These are phyloP conservation scores for Saccharomycopsis babjevae DNA, from an alignment of 805 yeast genomes.

Conservation along the genomic window DNA sequence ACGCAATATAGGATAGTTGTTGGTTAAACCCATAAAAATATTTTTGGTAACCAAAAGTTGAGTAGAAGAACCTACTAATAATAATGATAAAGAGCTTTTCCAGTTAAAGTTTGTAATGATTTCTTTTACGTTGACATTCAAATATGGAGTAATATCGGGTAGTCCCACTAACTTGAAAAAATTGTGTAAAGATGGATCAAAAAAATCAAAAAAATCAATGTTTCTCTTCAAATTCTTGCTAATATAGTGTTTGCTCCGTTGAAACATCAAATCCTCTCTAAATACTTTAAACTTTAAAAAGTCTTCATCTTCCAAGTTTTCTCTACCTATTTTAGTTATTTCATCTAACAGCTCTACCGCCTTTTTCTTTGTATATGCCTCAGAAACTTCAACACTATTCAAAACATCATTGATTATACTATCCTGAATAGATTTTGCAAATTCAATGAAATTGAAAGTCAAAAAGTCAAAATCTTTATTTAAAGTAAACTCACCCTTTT, in stretches of 20 bases:
- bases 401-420: constrained; percentile 58
- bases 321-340: constrained; percentile 53
- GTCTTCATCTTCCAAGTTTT: constrained; percentile 51
- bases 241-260: constrained; percentile 55
- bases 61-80: constrained; percentile 24
- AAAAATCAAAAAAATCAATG: constrained; percentile 60
- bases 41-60: constrained; percentile 19
- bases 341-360: constrained; percentile 54
- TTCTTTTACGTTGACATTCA: not conserved
- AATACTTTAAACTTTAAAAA: constrained; percentile 48
- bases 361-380: constrained; percentile 50
- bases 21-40: constrained; percentile 22
- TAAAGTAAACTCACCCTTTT: constrained; percentile 19
- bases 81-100: constrained; percentile 25
- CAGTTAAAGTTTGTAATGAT: constrained; percentile 24
- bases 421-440: constrained; percentile 58
- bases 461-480: constrained; percentile 33
- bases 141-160: not conserved
- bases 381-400: constrained; percentile 53
- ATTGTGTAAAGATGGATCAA: constrained; percentile 66
- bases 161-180: constrained; percentile 38
- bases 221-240: constrained; percentile 48
- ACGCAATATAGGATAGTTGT: constrained; percentile 20
- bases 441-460: constrained; percentile 51
- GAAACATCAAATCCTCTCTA: constrained; percentile 72